These are phyloP conservation scores for Dimocarpus longan DNA, from an alignment of 345 rosid species.

Conservation along the genomic window DNA sequence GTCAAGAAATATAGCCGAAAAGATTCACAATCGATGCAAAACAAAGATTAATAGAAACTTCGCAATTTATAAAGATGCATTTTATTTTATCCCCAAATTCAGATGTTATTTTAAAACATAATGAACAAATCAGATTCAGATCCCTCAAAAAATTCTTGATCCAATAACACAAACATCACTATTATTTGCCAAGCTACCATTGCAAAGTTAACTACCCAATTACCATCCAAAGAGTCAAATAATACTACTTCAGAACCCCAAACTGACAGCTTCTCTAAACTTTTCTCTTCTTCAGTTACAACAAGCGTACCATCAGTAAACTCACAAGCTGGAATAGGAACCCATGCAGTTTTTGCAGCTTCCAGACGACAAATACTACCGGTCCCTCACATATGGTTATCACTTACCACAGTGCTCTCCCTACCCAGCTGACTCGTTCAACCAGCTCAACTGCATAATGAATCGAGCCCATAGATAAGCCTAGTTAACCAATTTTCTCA, in stretches of 20 bases:
- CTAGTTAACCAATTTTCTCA: slow-evolving; percentile 42
- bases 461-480: slow-evolving; percentile 72
- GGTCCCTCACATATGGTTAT: slow-evolving; percentile 81
- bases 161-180: background rate
- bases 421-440: slow-evolving; percentile 87
- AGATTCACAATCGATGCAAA: background rate
- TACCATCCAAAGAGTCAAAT: background rate
- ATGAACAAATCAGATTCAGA: background rate
- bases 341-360: slow-evolving; percentile 85
- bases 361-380: slow-evolving; percentile 81
- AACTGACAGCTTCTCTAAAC: slow-evolving; percentile 16
- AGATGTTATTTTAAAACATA: background rate
- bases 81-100: background rate
- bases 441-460: slow-evolving; percentile 91
- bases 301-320: slow-evolving; percentile 77
- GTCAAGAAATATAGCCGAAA: background rate
- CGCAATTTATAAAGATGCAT: background rate
- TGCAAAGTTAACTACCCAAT: background rate
- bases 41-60: background rate
- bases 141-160: background rate
- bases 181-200: background rate
- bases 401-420: slow-evolving; percentile 58
- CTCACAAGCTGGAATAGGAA: slow-evolving; percentile 64
- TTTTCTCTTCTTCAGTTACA: slow-evolving; percentile 49
- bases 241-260: background rate